Evolutionary conservation across 2,329 filamentous ascomycete species (phyloP), one percentile per base, ranked within the genome.

Genomic region (Ophiocordyceps sinensis): DNA sequence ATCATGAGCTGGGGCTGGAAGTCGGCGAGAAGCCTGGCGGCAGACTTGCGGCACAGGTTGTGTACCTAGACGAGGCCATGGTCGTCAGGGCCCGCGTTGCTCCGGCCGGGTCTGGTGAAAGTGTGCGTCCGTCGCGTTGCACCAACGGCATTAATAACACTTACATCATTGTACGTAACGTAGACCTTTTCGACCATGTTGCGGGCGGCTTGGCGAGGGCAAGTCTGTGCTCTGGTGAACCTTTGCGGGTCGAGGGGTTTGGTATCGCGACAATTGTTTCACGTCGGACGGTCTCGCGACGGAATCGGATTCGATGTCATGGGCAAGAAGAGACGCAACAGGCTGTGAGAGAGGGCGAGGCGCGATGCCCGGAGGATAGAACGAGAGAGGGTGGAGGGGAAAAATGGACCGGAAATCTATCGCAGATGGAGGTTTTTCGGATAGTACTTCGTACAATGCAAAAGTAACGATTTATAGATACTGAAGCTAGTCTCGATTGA

Each of bases 1-100:
- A 98, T 94, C 75, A 98, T 94, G 53, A 98, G 83, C 63, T 94
- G 85, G 32, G 91, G 91, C 60, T 86, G 75, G 72, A 94, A 87
- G 14, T 85, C 77, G 59, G 79, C 69, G 53, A 98, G 79, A 61
- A 96, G 93, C 53, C 71, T 70, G 48, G 77, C 73, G 32, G 88
- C 91, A 15, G 86, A 79, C 58, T 82, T 73, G 67, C 95, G 84
- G 72, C 91, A 98, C 59, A 96, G 77, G 67, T 94, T 94, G 77
- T 98, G 91, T 57, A 98, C 83, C 88, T 96, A 42, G 43, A 19
- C 15, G 40, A 26, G 38, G 23, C 17, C 36, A 36, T 21, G n/a
- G 46, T 50, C 32, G 55, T 53, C 42, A 28, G 30, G 19, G 32
- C 17, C 21, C 11, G 10, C 14, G n/a, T 14, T n/a, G 19, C 19